Conservation (phyloP, 805 yeast genomes). For the Candida germanica region DNA sequence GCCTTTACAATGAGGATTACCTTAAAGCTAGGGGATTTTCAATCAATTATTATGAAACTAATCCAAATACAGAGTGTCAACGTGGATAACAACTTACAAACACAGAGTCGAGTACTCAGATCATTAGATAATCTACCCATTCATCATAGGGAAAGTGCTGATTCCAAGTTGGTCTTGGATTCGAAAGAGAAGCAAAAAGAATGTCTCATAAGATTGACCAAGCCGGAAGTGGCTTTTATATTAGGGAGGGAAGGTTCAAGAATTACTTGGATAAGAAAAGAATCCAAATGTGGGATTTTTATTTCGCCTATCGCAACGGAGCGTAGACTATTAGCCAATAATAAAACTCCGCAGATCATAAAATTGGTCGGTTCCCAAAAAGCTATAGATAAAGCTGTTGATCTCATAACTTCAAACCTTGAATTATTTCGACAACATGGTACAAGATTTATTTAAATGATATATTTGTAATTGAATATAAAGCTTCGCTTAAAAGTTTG, state of each 20-base stretch:
- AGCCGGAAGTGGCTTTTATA: constrained; percentile 21
- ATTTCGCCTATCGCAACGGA: constrained; percentile 16
- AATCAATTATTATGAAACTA: not conserved
- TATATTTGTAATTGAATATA: too few relatives aligned
- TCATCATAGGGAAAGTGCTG: too few relatives aligned
- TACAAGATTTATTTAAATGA: too few relatives aligned
- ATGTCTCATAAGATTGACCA: too few relatives aligned
- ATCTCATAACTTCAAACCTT: constrained; percentile 10
- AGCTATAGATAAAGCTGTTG: constrained; percentile 15
- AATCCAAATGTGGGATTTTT: constrained; percentile 21
- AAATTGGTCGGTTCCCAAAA: constrained; percentile 15
- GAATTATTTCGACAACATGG: constrained; percentile 2
- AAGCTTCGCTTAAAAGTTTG: too few relatives aligned
- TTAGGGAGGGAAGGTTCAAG: constrained; percentile 25
- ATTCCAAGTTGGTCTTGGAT: too few relatives aligned
- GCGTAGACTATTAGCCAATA: constrained; percentile 9
- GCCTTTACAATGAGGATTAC: too few relatives aligned
- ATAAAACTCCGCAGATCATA: constrained; percentile 16
- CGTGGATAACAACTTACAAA: too few relatives aligned
- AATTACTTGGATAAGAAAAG: constrained; percentile 20
- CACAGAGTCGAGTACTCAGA: too few relatives aligned
- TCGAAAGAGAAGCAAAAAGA: too few relatives aligned
- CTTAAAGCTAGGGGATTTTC: not conserved
- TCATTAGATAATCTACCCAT: too few relatives aligned
- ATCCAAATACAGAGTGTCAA: not conserved